These are phyloP conservation scores for Podospora conica DNA, from an alignment of 495 filamentous ascomycete genomes.

Conservation along the genomic window DNA sequence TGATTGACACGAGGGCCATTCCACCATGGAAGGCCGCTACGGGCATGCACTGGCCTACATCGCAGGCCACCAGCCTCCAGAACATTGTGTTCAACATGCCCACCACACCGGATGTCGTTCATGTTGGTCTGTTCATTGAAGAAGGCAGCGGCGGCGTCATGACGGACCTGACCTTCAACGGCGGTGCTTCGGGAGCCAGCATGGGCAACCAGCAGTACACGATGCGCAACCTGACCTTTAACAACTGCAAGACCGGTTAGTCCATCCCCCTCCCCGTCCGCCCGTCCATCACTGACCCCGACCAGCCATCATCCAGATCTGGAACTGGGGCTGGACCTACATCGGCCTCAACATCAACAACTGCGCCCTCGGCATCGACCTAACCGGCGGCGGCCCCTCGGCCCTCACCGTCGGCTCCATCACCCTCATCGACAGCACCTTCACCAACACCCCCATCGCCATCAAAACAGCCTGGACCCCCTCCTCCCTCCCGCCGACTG, in stretches of 20 bases:
- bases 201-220: conserved; percentile 81
- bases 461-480: conserved; percentile 59
- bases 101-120: conserved; percentile 50
- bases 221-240: conserved; percentile 65
- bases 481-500: conserved; percentile 43
- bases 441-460: conserved; percentile 63
- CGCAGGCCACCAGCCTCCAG: conserved; percentile 69
- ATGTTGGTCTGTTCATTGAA: conserved; percentile 71
- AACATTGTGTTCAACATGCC: conserved; percentile 72
- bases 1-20: conserved; percentile 65
- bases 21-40: conserved; percentile 45
- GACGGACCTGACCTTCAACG: conserved; percentile 58
- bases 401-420: conserved; percentile 51
- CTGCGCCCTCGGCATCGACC: conserved; percentile 58
- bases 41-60: conserved; percentile 77
- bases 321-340: conserved; percentile 53
- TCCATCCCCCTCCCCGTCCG: conserved; percentile 43
- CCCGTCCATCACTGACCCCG: conserved; percentile 30
- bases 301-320: conserved; percentile 48
- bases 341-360: conserved; percentile 56
- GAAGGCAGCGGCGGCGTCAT: conserved; percentile 64
- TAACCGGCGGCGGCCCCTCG: conserved; percentile 43
- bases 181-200: conserved; percentile 58
- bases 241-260: conserved; percentile 49
- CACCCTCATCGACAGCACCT: conserved; percentile 63